phyloP scores from a whole-genome alignment of 164 flowering plant genomes.

The Magnolia changhungtana region DNA sequence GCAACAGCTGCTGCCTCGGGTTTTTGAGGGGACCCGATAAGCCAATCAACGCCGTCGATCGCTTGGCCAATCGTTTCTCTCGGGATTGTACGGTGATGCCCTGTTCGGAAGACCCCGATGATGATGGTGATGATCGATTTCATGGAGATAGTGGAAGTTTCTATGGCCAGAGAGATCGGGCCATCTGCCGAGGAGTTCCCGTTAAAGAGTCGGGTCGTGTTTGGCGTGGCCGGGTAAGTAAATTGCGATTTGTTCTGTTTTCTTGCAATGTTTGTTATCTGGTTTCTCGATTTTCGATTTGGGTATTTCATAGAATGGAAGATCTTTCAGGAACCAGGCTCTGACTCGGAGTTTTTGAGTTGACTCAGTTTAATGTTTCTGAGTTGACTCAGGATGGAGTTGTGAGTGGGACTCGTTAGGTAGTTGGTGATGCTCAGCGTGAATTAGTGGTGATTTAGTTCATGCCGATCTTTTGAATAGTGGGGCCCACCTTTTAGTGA shows the following conservation, averaged over 20 bases:
- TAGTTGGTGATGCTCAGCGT: no score
- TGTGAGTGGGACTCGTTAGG: no score
- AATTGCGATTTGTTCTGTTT: not conserved
- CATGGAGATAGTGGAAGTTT: not conserved
- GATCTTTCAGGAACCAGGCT: no score
- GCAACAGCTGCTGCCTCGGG: not conserved
- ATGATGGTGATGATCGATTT: not conserved
- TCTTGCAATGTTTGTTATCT: no score
- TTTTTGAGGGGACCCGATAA: not conserved
- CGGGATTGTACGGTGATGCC: not conserved
- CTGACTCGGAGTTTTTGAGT: no score
- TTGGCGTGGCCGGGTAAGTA: conserved; percentile 64
- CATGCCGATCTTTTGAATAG: no score
- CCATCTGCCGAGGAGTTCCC: conserved; percentile 68
- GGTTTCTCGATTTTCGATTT: no score
- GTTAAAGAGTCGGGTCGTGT: conserved; percentile 70
- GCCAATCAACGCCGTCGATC: not conserved
- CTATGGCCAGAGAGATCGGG: not conserved
- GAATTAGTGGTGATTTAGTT: no score
- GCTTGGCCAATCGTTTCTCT: conserved; percentile 1
- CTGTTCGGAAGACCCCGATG: not conserved
- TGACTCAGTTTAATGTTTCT: no score
- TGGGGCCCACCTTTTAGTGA: no score
- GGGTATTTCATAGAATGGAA: no score
- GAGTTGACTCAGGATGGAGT: no score